Conservation (phyloP, 2,329 filamentous ascomycete genomes). For the Xylariaceae sp. region DNA sequence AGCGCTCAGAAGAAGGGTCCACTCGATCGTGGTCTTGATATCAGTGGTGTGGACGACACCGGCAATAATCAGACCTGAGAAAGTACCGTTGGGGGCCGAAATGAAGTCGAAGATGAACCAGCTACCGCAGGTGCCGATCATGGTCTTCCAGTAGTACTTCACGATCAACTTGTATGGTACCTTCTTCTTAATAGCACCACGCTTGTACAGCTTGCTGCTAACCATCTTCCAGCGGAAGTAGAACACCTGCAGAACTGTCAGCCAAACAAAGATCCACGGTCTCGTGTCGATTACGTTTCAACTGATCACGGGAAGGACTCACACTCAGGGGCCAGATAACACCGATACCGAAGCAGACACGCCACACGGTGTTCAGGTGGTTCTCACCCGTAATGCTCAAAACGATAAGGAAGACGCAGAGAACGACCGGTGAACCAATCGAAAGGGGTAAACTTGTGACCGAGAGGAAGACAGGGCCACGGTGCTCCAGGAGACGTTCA, state of each 20-base stretch:
- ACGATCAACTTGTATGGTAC: conserved; percentile 13
- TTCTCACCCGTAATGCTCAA: conserved; percentile 5
- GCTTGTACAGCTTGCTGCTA: conserved; percentile 13
- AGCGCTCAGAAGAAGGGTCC: conserved; percentile 10
- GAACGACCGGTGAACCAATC: conserved; percentile 10
- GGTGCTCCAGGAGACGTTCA: conserved; percentile 7
- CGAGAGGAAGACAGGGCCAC: conserved; percentile 11
- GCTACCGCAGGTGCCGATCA: conserved; percentile 13
- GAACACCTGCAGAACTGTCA: conserved; percentile 4
- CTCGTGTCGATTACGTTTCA: too few relatives aligned
- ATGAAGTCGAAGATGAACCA: conserved; percentile 17
- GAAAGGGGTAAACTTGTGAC: conserved; percentile 12
- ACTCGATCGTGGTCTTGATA: conserved; percentile 10
- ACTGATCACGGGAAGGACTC: background rate
- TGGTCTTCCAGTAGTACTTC: conserved; percentile 13
- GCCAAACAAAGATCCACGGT: background rate
- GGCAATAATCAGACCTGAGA: conserved; percentile 12
- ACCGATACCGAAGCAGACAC: conserved; percentile 12
- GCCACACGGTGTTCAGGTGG: conserved; percentile 12
- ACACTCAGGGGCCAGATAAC: conserved; percentile 13
- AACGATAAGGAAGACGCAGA: conserved; percentile 11
- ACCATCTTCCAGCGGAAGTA: conserved; percentile 16
- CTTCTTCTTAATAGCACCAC: conserved; percentile 11
- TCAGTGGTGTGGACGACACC: conserved; percentile 13
- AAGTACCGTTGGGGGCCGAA: conserved; percentile 11